Evolutionary conservation across 345 rosid genomes (phyloP).

Genomic region (Hirschfeldia incana): DNA sequence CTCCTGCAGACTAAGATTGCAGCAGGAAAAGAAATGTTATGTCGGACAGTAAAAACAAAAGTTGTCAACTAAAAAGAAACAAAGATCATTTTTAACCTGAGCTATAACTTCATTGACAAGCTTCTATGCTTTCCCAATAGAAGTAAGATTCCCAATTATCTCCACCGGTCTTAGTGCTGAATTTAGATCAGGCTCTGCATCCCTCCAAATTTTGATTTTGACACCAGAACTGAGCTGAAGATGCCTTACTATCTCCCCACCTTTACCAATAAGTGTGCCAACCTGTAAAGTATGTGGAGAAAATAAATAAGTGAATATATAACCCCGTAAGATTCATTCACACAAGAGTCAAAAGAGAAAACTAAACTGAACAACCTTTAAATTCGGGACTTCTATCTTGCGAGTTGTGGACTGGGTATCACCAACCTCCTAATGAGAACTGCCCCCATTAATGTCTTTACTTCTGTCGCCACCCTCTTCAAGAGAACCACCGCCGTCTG

Average conservation of each 20-base stretch:
- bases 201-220: constrained; percentile 85
- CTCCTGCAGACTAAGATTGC: constrained; percentile 75
- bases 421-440: constrained; percentile 20
- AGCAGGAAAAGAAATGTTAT: neutral
- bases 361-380: constrained; percentile 51
- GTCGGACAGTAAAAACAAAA: neutral
- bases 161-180: constrained; percentile 78
- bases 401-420: constrained; percentile 43
- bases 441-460: constrained; percentile 22
- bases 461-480: constrained; percentile 37
- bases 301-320: neutral
- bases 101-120: constrained; percentile 77
- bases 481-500: constrained; percentile 6
- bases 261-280: constrained; percentile 89
- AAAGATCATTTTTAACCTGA: constrained; percentile 51
- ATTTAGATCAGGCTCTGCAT: constrained; percentile 78
- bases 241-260: constrained; percentile 76
- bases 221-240: constrained; percentile 86
- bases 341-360: neutral
- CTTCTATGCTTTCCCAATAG: constrained; percentile 72
- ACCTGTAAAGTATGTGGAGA: constrained; percentile 51
- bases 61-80: neutral
- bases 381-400: constrained; percentile 75
- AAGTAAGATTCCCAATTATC: constrained; percentile 63
- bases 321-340: neutral